phyloP scores from a whole-genome alignment of 2,329 filamentous ascomycete genomes.

The Hawksworthiomyces lignivorus region DNA sequence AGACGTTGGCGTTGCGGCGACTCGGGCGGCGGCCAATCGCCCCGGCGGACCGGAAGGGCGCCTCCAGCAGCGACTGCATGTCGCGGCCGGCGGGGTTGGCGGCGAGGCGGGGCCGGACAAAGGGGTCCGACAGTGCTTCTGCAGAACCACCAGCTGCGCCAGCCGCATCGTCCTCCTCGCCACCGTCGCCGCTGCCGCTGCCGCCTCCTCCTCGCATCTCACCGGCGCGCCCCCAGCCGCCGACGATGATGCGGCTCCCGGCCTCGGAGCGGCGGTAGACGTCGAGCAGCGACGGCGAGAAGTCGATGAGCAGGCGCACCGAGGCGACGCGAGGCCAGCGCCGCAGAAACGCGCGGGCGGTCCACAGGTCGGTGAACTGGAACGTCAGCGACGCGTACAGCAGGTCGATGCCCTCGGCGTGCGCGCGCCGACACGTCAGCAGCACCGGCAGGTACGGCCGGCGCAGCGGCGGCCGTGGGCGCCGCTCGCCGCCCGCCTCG shows the following conservation, averaged over 20 bases:
- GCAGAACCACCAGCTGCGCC: too few relatives aligned
- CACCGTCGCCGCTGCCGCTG: background rate
- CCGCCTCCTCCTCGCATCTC: too few relatives aligned
- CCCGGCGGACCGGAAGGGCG: too few relatives aligned
- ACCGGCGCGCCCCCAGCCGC: too few relatives aligned
- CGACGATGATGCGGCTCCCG: conserved; percentile 3
- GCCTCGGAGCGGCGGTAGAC: conserved; percentile 17
- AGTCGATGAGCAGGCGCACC: conserved; percentile 20
- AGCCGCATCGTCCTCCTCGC: too few relatives aligned
- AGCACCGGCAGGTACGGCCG: conserved; percentile 16
- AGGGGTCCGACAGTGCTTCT: conserved; percentile 8
- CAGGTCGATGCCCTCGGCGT: conserved; percentile 19
- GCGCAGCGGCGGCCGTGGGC: background rate
- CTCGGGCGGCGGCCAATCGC: too few relatives aligned
- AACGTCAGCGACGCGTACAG: conserved; percentile 21
- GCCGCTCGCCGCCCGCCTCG: background rate
- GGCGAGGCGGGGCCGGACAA: conserved; percentile 10
- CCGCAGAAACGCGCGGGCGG: conserved; percentile 18
- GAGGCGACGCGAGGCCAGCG: conserved; percentile 15
- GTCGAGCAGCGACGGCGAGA: conserved; percentile 19
- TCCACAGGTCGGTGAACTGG: conserved; percentile 20
- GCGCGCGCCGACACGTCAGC: conserved; percentile 12
- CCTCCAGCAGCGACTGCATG: conserved; percentile 3
- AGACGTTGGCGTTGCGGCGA: conserved; percentile 17
- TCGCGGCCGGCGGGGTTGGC: conserved; percentile 13